Conservation (phyloP, 805 yeast genomes). For the Saccharomycopsis sp. region DNA sequence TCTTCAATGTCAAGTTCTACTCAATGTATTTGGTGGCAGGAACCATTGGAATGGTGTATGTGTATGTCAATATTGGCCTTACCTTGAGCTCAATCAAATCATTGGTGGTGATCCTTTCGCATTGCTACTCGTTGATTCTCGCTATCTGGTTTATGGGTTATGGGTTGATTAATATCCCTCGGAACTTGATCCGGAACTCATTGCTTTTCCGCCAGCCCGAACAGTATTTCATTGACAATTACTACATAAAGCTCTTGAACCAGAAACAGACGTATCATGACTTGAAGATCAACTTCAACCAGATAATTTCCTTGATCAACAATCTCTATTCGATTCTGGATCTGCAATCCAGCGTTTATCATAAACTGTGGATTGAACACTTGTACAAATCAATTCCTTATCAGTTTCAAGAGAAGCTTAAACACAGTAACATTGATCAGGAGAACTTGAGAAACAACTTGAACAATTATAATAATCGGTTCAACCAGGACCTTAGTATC, state of each 20-base stretch:
- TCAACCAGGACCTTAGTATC: constrained; percentile 21
- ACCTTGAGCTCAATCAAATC: constrained; percentile 51
- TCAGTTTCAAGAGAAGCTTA: neutral
- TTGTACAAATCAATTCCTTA: constrained; percentile 25
- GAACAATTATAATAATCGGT: constrained; percentile 19
- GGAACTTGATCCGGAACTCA: constrained; percentile 29
- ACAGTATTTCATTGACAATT: constrained; percentile 27
- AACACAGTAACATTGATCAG: neutral
- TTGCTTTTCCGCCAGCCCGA: constrained; percentile 33
- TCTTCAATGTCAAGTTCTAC: constrained; percentile 55
- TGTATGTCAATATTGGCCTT: constrained; percentile 49
- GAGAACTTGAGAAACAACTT: constrained; percentile 5
- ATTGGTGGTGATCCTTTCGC: constrained; percentile 68
- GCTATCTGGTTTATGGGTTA: constrained; percentile 85
- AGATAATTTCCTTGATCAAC: constrained; percentile 26
- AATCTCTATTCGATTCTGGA: constrained; percentile 11
- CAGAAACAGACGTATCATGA: constrained; percentile 59
- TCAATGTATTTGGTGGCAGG: constrained; percentile 48
- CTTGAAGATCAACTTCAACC: constrained; percentile 53
- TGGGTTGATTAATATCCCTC: constrained; percentile 65
- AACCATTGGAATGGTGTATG: constrained; percentile 49
- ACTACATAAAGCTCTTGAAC: constrained; percentile 50
- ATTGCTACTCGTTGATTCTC: constrained; percentile 64
- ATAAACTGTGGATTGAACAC: constrained; percentile 59
- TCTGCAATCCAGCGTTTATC: constrained; percentile 10